Evolutionary conservation across 140 eudicot species (phyloP), one percentile per base, ranked within the genome.

Genomic region (Ambrosia hybrid): DNA sequence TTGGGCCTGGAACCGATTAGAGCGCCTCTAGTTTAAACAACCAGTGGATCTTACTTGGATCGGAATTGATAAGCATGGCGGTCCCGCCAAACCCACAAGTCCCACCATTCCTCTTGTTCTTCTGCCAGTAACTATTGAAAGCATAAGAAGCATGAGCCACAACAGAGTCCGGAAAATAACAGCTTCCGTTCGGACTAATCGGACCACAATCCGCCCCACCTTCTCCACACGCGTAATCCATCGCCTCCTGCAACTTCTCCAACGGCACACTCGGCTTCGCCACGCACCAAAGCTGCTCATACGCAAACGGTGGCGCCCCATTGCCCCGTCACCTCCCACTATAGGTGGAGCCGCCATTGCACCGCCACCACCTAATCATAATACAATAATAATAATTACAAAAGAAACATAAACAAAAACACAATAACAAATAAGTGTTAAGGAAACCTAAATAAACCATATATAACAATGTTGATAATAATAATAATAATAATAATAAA

Each of bases 121-220:
- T 84, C 83, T 87, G 94, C 84, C 89, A 89, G 59, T 89, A 89
- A 43, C 93, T 89, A 74, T 89, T 89, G 52, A 89, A 89, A 63
- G 96, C 94, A 74, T 79, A 84, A 16, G 96, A 89, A 68, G 96
- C 96, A 80, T 87, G 94, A 16, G 87, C 76, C 52, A 84, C 75
- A 33, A 86, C 65, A 36, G 77, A 68, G 73, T 82, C 82, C 12
- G 93, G 90, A 51, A 70, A 60, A 61, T 82, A 84, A 67, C 96
- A 89, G 11, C 65, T 68, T 37, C 85, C 94, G 34, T 72, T 64
- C 21, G 80, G 82, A 12, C 58, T 77, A 13, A 84, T 87, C 51
- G 79, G 75, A 2, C 53, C 81, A 60, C 94, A 87, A 46, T 84
- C 88, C 30, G 87, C 94, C 3, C 85, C 96, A 1, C 88, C 85